phyloP scores from a whole-genome alignment of 495 filamentous ascomycete species.

The Aspergillus sclerotiicarbonarius region DNA sequence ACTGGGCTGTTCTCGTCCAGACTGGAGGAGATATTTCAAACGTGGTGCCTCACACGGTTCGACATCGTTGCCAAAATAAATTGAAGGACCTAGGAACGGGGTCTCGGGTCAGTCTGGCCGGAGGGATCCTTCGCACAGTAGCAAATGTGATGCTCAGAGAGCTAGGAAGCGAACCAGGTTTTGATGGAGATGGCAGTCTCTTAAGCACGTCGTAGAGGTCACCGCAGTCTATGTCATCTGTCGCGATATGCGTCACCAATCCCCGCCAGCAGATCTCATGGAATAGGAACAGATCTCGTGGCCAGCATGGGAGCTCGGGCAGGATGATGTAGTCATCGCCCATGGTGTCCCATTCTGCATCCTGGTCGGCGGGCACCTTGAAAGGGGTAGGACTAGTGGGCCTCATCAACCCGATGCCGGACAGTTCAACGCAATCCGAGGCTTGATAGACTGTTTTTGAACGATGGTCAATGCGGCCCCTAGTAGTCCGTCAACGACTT shows the following conservation, averaged over 20 bases:
- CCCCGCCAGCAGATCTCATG: background rate
- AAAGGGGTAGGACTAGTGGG: background rate
- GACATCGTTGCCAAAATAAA: background rate
- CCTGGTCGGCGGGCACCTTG: background rate
- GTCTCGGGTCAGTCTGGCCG: background rate
- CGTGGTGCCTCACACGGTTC: background rate
- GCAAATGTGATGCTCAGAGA: no score
- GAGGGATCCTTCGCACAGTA: no score
- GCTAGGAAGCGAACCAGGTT: no score
- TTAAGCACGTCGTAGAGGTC: background rate
- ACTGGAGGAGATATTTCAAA: background rate
- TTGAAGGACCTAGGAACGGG: background rate
- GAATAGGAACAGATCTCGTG: background rate
- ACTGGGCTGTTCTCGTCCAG: background rate
- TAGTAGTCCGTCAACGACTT: no score
- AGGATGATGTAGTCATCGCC: background rate
- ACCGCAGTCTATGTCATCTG: background rate
- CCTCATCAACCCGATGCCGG: no score
- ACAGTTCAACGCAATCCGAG: no score
- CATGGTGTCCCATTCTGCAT: background rate
- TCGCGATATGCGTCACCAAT: background rate
- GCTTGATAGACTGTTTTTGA: no score
- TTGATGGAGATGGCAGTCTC: background rate
- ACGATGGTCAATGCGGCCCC: no score
- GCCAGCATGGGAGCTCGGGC: background rate